Evolutionary conservation across 2,329 filamentous ascomycete species (phyloP).

Genomic region (Colletotrichum limetticola): DNA sequence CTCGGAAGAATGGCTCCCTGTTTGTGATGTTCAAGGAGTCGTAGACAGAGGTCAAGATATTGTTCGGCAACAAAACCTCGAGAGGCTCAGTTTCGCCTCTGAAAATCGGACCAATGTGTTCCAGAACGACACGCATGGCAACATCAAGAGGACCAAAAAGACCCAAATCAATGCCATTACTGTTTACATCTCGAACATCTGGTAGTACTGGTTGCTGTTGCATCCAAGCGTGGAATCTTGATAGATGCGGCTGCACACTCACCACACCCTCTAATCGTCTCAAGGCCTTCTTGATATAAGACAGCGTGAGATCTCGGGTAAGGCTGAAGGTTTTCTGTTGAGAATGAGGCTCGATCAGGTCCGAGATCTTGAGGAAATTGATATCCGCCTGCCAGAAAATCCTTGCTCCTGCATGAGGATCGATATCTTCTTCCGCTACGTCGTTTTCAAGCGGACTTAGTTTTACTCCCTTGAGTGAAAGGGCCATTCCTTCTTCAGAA

Average conservation of each 20-base stretch:
- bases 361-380: neutral
- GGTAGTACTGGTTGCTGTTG: neutral
- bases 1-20: slow-evolving; percentile 2
- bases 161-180: neutral
- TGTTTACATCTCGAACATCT: neutral
- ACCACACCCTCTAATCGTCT: neutral
- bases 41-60: slow-evolving; percentile 44
- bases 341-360: neutral
- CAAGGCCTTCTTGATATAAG: neutral
- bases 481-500: neutral
- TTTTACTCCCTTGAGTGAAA: slow-evolving; percentile 2
- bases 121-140: slow-evolving; percentile 38
- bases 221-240: neutral
- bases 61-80: slow-evolving; percentile 45
- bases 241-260: neutral
- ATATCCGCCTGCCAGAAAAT: slow-evolving; percentile 19
- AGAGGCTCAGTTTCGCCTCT: slow-evolving; percentile 44
- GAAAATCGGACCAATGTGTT: slow-evolving; percentile 44
- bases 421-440: neutral
- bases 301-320: neutral
- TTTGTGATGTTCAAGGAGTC: slow-evolving; percentile 1
- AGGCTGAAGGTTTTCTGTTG: neutral
- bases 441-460: slow-evolving; percentile 16
- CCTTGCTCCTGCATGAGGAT: slow-evolving; percentile 15
- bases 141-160: neutral